phyloP scores from a whole-genome alignment of 2,329 filamentous ascomycete species.

The Hymenoscyphus salicellus region DNA sequence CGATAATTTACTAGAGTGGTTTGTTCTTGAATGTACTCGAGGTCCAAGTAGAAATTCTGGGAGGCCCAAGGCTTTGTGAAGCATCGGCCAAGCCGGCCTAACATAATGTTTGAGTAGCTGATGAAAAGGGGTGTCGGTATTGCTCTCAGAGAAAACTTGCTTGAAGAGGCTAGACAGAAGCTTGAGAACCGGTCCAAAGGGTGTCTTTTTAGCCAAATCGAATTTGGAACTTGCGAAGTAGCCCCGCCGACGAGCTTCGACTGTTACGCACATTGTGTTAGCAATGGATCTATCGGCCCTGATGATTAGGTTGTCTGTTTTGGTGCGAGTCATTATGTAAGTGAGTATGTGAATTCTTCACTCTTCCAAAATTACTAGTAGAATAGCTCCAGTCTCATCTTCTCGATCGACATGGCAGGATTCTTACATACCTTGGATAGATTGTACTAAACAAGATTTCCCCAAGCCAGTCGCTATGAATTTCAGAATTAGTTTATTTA shows the following conservation, averaged over 20 bases:
- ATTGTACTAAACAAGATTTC: conserved; percentile 63
- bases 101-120: conserved; percentile 60
- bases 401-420: background rate
- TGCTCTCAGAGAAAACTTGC: conserved; percentile 64
- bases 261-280: conserved; percentile 14
- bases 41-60: conserved; percentile 66
- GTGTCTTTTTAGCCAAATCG: conserved; percentile 57
- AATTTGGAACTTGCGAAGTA: conserved; percentile 67
- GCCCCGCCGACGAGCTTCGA: conserved; percentile 58
- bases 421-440: conserved; percentile 43
- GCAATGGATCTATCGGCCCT: background rate
- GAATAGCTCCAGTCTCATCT: no score
- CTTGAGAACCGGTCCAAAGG: conserved; percentile 62
- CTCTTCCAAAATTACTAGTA: background rate
- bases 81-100: conserved; percentile 60
- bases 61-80: conserved; percentile 59
- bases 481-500: background rate
- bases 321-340: background rate
- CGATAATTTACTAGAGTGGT: conserved; percentile 22
- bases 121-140: conserved; percentile 63
- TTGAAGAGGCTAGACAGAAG: conserved; percentile 65
- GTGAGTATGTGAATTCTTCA: background rate
- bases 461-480: conserved; percentile 51
- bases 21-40: conserved; percentile 6
- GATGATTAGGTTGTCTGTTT: background rate